Percentiles rank a stretch among this genome's conserved stretches.
These are phyloP conservation scores for Thalassiosira sp. DNA, from an alignment of 352 stramenopile species.

Conservation along the genomic window DNA sequence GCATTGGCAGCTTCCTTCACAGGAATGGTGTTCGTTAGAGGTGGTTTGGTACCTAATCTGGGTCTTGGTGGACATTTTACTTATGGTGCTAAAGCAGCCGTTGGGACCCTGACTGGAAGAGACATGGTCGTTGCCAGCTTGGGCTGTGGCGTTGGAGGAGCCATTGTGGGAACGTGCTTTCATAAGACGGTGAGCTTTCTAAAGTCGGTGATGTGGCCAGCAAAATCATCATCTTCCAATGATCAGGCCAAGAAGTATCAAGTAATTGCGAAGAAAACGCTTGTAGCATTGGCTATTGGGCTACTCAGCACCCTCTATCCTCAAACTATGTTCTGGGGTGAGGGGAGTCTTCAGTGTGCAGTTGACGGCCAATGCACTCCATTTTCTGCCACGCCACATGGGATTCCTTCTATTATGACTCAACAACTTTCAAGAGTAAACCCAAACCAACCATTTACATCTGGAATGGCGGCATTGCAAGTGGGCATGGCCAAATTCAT, in stretches of 20 bases:
- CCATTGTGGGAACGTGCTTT: conserved; percentile 62
- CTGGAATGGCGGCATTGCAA: conserved; percentile 43
- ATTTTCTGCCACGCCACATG: conserved; percentile 60
- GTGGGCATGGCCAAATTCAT: conserved; percentile 67
- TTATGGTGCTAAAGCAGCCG: conserved; percentile 44
- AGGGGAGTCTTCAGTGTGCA: conserved; percentile 62
- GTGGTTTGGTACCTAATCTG: conserved; percentile 18
- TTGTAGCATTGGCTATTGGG: conserved; percentile 56
- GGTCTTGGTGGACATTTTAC: conserved; percentile 65
- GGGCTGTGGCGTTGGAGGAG: conserved; percentile 50
- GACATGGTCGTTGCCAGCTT: conserved; percentile 48
- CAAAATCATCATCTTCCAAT: conserved; percentile 12
- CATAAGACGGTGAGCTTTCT: conserved; percentile 50
- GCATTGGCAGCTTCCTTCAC: conserved; percentile 50
- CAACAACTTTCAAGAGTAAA: conserved; percentile 46
- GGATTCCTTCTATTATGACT: conserved; percentile 49
- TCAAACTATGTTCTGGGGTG: conserved; percentile 78
- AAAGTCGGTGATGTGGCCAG: conserved; percentile 53
- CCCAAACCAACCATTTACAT: conserved; percentile 52
- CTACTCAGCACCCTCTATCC: conserved; percentile 54
- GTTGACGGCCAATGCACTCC: conserved; percentile 64
- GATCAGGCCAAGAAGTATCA: conserved; percentile 19
- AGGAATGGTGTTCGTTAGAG: conserved; percentile 49
- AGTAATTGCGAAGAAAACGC: conserved; percentile 48
- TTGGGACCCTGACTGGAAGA: conserved; percentile 38